Evolutionary conservation across 495 filamentous ascomycete species (phyloP).

Genomic region (Penicillium macrosclerotiorum): DNA sequence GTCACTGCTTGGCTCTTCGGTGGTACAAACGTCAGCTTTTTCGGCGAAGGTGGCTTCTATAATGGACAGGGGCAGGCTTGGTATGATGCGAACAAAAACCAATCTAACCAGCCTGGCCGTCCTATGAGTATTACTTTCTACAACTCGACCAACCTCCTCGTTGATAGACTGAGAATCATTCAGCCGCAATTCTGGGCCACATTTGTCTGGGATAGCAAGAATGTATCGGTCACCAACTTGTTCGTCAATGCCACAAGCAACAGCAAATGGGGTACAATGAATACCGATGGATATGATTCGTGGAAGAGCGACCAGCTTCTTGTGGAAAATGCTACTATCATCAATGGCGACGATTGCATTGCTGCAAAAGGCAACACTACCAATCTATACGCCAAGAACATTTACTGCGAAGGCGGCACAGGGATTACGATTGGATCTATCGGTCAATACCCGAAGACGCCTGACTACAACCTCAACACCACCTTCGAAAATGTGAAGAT

Average conservation of each 20-base stretch:
- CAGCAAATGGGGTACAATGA: conserved; percentile 30
- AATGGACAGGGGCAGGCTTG: conserved; percentile 50
- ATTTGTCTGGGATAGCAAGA: conserved; percentile 33
- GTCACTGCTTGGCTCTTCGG: conserved; percentile 48
- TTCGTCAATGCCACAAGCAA: conserved; percentile 42
- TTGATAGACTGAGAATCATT: conserved; percentile 33
- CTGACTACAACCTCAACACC: conserved; percentile 29
- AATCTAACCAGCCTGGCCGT: conserved; percentile 43
- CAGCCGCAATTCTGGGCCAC: conserved; percentile 49
- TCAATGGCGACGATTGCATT: conserved; percentile 38
- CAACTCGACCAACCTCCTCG: conserved; percentile 32
- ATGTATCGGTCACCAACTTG: conserved; percentile 38
- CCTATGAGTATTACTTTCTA: conserved; percentile 43
- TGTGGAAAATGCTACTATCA: conserved; percentile 30
- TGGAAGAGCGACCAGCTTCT: conserved; percentile 30
- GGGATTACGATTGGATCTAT: conserved; percentile 44
- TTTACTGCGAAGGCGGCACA: conserved; percentile 26
- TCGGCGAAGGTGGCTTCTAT: conserved; percentile 39
- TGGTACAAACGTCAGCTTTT: conserved; percentile 35
- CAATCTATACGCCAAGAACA: conserved; percentile 35
- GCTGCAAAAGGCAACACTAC: conserved; percentile 41
- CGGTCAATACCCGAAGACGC: conserved; percentile 36
- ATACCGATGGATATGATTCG: conserved; percentile 43
- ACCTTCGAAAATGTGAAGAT: conserved; percentile 25
- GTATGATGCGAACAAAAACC: conserved; percentile 33